Evolutionary conservation across 371 early-diverging fungal genomes (phyloP).

Genomic region (Mortierella sp.): DNA sequence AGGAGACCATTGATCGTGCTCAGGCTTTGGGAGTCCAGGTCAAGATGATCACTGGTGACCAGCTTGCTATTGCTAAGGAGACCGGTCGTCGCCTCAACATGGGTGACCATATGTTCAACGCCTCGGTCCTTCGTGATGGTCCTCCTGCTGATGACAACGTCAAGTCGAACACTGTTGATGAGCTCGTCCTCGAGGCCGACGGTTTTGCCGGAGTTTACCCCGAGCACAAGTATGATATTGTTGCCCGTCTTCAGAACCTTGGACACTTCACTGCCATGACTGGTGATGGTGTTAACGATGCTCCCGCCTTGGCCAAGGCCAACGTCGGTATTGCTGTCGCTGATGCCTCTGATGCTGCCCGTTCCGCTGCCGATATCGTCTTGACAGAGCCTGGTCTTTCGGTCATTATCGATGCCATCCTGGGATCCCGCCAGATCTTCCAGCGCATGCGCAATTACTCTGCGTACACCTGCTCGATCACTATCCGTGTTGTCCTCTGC

Average conservation of each 20-base stretch:
- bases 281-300: conserved; percentile 98
- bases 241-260: conserved; percentile 86
- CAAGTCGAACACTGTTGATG: conserved; percentile 76
- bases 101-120: conserved; percentile 79
- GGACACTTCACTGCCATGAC: conserved; percentile 90
- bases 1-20: conserved; percentile 86
- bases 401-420: conserved; percentile 74
- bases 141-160: conserved; percentile 77
- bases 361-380: conserved; percentile 81
- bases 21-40: conserved; percentile 89
- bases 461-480: conserved; percentile 71
- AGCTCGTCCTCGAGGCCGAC: conserved; percentile 80
- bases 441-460: conserved; percentile 75
- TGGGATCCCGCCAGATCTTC: conserved; percentile 76
- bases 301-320: conserved; percentile 91
- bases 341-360: conserved; percentile 80
- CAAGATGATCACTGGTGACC: conserved; percentile 97
- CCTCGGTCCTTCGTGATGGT: conserved; percentile 79
- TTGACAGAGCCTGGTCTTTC: conserved; percentile 83
- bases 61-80: conserved; percentile 90
- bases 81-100: conserved; percentile 81
- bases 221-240: conserved; percentile 94
- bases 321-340: conserved; percentile 88
- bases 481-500: conserved; percentile 70
- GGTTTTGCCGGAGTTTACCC: conserved; percentile 94